A percentile compares a stretch with the other conserved stretches of the same genome.
phyloP scores from a whole-genome alignment of 768 basidiomycete species.

The Collybia sp. region DNA sequence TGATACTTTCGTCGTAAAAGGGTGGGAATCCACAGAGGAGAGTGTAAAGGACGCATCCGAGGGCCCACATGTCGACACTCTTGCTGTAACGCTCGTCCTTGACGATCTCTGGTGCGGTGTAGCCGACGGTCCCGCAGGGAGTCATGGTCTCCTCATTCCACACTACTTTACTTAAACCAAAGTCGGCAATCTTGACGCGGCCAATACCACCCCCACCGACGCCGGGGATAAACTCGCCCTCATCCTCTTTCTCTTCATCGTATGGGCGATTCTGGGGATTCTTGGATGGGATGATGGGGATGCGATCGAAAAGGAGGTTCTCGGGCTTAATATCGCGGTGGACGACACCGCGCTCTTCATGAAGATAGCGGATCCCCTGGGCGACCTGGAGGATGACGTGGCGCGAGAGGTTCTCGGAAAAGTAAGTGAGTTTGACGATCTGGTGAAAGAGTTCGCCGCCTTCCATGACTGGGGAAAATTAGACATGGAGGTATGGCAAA shows the following conservation, averaged over 20 bases:
- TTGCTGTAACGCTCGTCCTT: constrained; percentile 97
- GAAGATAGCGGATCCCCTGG: constrained; percentile 89
- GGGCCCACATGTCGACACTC: constrained; percentile 99
- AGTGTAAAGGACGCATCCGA: constrained; percentile 99
- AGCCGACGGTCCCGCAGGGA: constrained; percentile 99
- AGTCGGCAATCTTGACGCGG: constrained; percentile 97
- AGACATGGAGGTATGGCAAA: constrained; percentile 4
- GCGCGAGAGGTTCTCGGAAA: constrained; percentile 93
- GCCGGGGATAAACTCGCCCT: constrained; percentile 91
- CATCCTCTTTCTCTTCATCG: constrained; percentile 98
- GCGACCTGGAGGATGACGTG: constrained; percentile 98
- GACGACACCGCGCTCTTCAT: constrained; percentile 96
- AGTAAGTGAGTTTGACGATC: constrained; percentile 98
- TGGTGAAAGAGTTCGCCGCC: constrained; percentile 99
- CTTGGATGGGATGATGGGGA: constrained; percentile 87
- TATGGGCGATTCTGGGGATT: constrained; percentile 74
- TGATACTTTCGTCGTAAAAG: constrained; percentile 99
- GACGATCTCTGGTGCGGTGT: constrained; percentile 99
- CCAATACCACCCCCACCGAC: constrained; percentile 97
- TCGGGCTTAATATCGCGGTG: constrained; percentile 99
- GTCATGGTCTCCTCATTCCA: constrained; percentile 99
- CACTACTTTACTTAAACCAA: constrained; percentile 94
- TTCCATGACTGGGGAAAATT: constrained; percentile 70
- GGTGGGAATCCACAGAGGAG: constrained; percentile 96
- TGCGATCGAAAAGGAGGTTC: constrained; percentile 90